These are phyloP conservation scores for Blastobotrys capitulatus DNA, from an alignment of 1,139 yeast genomes.

Conservation along the genomic window DNA sequence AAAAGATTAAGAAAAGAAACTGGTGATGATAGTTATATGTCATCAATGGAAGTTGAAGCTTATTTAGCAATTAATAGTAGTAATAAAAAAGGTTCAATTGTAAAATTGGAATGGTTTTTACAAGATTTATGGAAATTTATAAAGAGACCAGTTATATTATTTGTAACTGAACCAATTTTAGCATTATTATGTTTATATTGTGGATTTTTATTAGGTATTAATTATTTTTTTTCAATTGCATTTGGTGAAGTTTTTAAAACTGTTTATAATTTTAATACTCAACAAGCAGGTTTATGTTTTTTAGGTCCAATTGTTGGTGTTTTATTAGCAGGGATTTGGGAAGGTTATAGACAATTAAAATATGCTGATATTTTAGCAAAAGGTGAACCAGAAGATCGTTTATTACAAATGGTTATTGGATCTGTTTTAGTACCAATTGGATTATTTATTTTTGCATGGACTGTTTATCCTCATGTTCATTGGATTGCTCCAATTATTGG, in stretches of 20 bases:
- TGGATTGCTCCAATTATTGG: slow-evolving; percentile 75
- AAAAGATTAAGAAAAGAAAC: slow-evolving; percentile 31
- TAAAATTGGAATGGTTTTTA: slow-evolving; percentile 40
- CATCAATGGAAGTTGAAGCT: neutral
- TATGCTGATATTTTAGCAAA: slow-evolving; percentile 56
- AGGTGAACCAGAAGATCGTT: slow-evolving; percentile 54
- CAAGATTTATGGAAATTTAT: slow-evolving; percentile 53
- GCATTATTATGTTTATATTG: slow-evolving; percentile 32
- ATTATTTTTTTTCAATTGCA: slow-evolving; percentile 58
- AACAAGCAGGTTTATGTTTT: slow-evolving; percentile 11
- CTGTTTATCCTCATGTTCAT: slow-evolving; percentile 48
- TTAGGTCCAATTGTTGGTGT: slow-evolving; percentile 31
- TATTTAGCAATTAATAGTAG: neutral
- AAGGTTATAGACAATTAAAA: slow-evolving; percentile 56
- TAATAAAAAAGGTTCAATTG: slow-evolving; percentile 38
- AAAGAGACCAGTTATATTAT: slow-evolving; percentile 6
- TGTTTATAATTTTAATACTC: slow-evolving; percentile 40
- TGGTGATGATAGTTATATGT: neutral
- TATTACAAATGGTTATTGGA: slow-evolving; percentile 45
- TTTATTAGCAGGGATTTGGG: slow-evolving; percentile 23
- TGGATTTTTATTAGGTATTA: slow-evolving; percentile 47
- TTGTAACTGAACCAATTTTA: slow-evolving; percentile 4
- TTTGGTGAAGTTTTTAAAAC: slow-evolving; percentile 51
- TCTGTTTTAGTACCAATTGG: slow-evolving; percentile 56
- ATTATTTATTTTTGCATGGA: slow-evolving; percentile 75